Percentiles rank a stretch among this genome's conserved stretches.
Conservation (phyloP, 2,329 filamentous ascomycete species). For the Hymenotorrendiella dingleyae region DNA sequence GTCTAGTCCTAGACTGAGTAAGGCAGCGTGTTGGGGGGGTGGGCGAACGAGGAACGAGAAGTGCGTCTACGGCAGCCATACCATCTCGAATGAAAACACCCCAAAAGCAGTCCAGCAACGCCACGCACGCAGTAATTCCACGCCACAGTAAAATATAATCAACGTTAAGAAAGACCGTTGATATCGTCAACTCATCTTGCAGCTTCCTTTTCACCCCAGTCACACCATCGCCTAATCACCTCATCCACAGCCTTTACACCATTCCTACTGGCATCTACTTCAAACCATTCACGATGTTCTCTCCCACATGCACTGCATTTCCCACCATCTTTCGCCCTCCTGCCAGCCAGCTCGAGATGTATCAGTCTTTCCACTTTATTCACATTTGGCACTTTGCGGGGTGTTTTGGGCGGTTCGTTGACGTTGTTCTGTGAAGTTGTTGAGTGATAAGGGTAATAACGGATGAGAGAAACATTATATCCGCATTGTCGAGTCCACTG, state of each 20-base stretch:
- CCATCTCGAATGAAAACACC: not conserved
- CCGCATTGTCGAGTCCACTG: conserved; percentile 94
- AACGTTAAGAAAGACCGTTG: too few species aligned
- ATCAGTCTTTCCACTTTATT: conserved; percentile 86
- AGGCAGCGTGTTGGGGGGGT: too few species aligned
- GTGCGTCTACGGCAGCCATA: not conserved
- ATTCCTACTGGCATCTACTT: conserved; percentile 68
- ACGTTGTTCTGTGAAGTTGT: conserved; percentile 12
- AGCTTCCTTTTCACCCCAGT: conserved; percentile 47
- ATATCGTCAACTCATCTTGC: conserved; percentile 16
- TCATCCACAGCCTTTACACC: conserved; percentile 65
- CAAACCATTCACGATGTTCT: conserved; percentile 93
- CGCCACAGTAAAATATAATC: too few species aligned
- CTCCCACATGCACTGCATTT: conserved; percentile 74
- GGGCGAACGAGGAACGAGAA: not conserved
- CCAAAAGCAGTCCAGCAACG: not conserved
- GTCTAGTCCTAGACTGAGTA: too few species aligned
- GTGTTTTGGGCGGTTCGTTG: conserved; percentile 32
- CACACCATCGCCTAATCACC: conserved; percentile 77
- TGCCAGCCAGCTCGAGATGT: conserved; percentile 73
- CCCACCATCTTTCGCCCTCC: conserved; percentile 46
- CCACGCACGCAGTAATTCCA: not conserved
- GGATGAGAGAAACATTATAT: conserved; percentile 78
- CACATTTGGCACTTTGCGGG: conserved; percentile 74
- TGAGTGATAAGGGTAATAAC: conserved; percentile 78